Evolutionary conservation across 495 filamentous ascomycete genomes (phyloP), one percentile per base, ranked within the genome.

Genomic region (Umbilicaria muhlenbergii): DNA sequence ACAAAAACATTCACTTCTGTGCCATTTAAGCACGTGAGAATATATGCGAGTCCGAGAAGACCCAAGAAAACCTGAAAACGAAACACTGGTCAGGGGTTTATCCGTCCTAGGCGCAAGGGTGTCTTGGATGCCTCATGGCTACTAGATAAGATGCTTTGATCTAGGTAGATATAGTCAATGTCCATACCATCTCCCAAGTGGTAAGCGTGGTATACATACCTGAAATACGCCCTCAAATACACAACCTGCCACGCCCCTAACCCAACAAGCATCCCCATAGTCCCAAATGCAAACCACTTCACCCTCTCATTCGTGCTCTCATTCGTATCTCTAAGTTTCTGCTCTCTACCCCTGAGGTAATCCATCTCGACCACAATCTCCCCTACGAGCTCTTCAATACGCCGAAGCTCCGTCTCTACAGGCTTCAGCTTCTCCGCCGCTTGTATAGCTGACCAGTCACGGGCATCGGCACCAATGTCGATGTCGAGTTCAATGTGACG

Each of bases 301-400:
- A 98, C 91, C 44, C 91, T 76, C 63, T 86, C 89, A 67, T 98
- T 98, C 43, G 91, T 98, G 69, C 89, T 95, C 77, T 98, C 91
- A 64, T 98, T 98, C 52, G 91, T 98, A 69, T 98, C 91, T 54
- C 91, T 73, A 43, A 98, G 77, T 64, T 83, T 91, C 74, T 94
- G 88, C 71, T 98, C 91, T 52, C 91, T 74, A 7, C 65, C 58
- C 43, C 92, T 73, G 36, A 98, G 77, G 69, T 96, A 98, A 46
- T 92, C 86, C 80, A 89, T 91, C 70, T 92, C 85, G 39, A 63
- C 64, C 31, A 88, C 84, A 50, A 92, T 76, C 56, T 93, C 84
- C 21, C 64, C 63, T 33, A 88, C 80, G 59, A 89, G 71, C 67
- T 92, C 85, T 61, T 89, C 86, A 53, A 96, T 85, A 44, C 89